These are phyloP conservation scores for Phyllosticta capitalensis DNA, from an alignment of 2,329 filamentous ascomycete species.

Conservation along the genomic window DNA sequence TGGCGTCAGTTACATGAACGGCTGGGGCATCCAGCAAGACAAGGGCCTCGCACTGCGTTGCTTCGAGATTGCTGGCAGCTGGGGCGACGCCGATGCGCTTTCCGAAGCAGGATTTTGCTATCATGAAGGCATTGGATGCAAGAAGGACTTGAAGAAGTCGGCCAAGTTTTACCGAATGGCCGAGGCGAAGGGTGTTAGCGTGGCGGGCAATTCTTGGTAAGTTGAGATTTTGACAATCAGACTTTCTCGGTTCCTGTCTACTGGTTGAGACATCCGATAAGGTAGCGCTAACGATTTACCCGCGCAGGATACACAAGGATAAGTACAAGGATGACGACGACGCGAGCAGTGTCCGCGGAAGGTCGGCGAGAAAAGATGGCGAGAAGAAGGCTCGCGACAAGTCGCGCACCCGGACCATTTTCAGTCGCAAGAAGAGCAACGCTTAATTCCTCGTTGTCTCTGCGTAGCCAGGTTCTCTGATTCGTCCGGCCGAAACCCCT, in stretches of 20 bases:
- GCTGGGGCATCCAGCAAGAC: conserved; percentile 94
- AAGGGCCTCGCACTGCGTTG: conserved; percentile 79
- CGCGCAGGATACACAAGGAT: conserved; percentile 80
- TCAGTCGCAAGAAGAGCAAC: conserved; percentile 49
- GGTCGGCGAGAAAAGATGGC: conserved; percentile 33
- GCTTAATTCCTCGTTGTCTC: conserved; percentile 7
- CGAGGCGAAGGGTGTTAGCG: conserved; percentile 87
- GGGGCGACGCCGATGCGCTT: conserved; percentile 91
- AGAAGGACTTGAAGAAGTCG: conserved; percentile 92
- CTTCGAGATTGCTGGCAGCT: conserved; percentile 91
- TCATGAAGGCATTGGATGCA: conserved; percentile 82
- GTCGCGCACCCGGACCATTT: conserved; percentile 65
- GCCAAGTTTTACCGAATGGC: conserved; percentile 85
- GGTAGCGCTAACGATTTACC: conserved; percentile 12
- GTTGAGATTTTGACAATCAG: conserved; percentile 22
- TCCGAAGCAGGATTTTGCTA: conserved; percentile 96
- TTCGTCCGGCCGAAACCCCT: no score
- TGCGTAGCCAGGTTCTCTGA: no score
- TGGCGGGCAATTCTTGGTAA: conserved; percentile 97
- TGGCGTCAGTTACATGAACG: conserved; percentile 94
- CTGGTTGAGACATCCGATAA: background rate
- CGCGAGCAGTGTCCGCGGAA: conserved; percentile 33
- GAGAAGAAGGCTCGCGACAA: conserved; percentile 63
- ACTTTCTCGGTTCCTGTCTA: background rate
- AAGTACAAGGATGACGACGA: conserved; percentile 63